phyloP scores from a whole-genome alignment of 1,139 yeast species.

The Magnusiomyces sp. region DNA sequence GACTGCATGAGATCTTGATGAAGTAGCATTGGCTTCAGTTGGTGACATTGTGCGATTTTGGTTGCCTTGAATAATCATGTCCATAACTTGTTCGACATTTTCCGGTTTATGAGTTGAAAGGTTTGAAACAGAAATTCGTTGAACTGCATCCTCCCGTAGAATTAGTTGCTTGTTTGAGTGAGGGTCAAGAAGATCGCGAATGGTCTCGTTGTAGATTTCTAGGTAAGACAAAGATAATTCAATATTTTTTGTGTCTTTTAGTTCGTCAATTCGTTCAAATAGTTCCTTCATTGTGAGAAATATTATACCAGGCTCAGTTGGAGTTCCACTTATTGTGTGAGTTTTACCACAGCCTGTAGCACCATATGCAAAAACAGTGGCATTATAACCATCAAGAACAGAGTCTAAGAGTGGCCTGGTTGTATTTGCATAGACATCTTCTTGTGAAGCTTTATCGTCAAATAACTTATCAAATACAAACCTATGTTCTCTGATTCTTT shows the following conservation, averaged over 20 bases:
- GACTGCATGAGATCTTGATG: constrained; percentile 90
- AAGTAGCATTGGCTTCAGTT: constrained; percentile 83
- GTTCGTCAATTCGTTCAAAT: constrained; percentile 48
- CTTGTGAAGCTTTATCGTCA: constrained; percentile 55
- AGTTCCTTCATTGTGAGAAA: constrained; percentile 72
- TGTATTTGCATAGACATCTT: constrained; percentile 57
- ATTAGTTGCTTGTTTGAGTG: constrained; percentile 40
- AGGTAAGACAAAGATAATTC: constrained; percentile 65
- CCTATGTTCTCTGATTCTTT: constrained; percentile 65
- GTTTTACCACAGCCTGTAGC: constrained; percentile 99
- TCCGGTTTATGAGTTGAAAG: constrained; percentile 56
- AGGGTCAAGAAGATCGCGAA: constrained; percentile 66
- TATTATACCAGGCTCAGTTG: constrained; percentile 69
- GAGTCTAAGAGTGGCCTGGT: constrained; percentile 66
- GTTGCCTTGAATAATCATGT: constrained; percentile 65
- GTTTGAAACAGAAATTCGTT: constrained; percentile 66
- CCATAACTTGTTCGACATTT: constrained; percentile 69
- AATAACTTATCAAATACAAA: constrained; percentile 78
- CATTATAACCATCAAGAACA: constrained; percentile 75
- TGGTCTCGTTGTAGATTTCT: constrained; percentile 86
- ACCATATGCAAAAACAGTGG: constrained; percentile 94
- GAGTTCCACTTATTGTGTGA: constrained; percentile 75
- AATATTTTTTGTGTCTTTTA: constrained; percentile 47
- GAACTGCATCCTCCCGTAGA: constrained; percentile 63
- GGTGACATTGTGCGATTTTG: constrained; percentile 72